Conservation (phyloP, 805 yeast species). For the Nakazawaea ernobii region DNA sequence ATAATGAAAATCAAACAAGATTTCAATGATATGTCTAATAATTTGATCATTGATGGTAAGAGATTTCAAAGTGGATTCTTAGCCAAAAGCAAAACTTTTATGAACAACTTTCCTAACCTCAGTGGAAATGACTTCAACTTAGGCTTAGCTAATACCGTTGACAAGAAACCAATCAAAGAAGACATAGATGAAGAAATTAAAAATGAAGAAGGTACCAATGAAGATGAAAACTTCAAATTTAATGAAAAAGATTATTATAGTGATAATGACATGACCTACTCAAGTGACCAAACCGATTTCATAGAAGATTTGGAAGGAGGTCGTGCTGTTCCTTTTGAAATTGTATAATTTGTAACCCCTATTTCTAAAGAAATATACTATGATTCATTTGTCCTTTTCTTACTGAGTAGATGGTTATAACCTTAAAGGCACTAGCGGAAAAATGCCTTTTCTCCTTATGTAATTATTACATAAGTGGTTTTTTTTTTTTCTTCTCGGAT, state of each 20-base stretch:
- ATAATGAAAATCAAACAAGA: constrained; percentile 10
- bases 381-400: too few species aligned
- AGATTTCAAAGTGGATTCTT: constrained; percentile 19
- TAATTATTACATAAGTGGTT: too few species aligned
- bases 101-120: constrained; percentile 18
- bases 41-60: constrained; percentile 17
- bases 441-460: too few species aligned
- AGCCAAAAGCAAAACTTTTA: constrained; percentile 19
- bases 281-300: neutral
- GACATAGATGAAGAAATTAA: constrained; percentile 18
- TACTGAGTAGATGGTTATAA: too few species aligned
- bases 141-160: too few species aligned
- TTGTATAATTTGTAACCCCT: neutral
- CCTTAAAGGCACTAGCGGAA: too few species aligned
- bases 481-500: too few species aligned
- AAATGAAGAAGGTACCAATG: constrained; percentile 13
- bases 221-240: constrained; percentile 3
- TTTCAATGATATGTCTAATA: constrained; percentile 19
- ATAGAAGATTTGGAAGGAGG: constrained; percentile 21
- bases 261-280: constrained; percentile 11
- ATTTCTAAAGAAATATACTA: neutral
- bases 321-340: constrained; percentile 12
- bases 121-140: neutral
- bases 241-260: constrained; percentile 12
- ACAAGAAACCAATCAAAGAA: too few species aligned